Conservation (phyloP, 441 rosid genomes). For the Populus hybrid region DNA sequence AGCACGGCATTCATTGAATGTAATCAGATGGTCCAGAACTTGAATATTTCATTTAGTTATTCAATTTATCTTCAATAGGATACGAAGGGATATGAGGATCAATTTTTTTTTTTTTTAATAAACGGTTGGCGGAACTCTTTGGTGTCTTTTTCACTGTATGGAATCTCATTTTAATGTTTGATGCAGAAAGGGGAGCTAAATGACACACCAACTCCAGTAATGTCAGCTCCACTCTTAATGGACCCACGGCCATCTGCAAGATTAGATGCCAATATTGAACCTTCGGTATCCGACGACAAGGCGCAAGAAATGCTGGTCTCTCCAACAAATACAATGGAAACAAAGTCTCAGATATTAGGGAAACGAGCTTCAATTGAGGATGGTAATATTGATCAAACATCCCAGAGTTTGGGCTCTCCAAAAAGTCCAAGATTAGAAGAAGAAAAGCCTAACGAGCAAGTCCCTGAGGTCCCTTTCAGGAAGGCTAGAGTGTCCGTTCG, state of each 20-base stretch:
- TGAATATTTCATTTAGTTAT: neutral
- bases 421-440: slow-evolving; percentile 45
- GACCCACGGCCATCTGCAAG: slow-evolving; percentile 35
- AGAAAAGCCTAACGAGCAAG: slow-evolving; percentile 39
- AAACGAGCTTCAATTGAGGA: slow-evolving; percentile 25
- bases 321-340: slow-evolving; percentile 35
- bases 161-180: neutral
- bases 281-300: slow-evolving; percentile 33
- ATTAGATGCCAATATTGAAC: slow-evolving; percentile 34
- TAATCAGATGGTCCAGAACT: neutral
- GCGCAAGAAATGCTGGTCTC: slow-evolving; percentile 30
- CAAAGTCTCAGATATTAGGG: slow-evolving; percentile 31
- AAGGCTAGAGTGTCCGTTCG: slow-evolving; percentile 87
- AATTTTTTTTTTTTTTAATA: neutral
- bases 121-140: neutral
- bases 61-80: neutral
- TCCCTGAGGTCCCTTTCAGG: slow-evolving; percentile 47
- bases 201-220: slow-evolving; percentile 24
- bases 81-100: neutral
- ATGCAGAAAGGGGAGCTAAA: slow-evolving; percentile 28
- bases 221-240: slow-evolving; percentile 30
- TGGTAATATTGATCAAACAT: slow-evolving; percentile 28
- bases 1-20: neutral
- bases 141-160: neutral
- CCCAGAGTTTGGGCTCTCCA: slow-evolving; percentile 34